Conservation (phyloP, 306 rosid species). For the Abrus pulchellus region DNA sequence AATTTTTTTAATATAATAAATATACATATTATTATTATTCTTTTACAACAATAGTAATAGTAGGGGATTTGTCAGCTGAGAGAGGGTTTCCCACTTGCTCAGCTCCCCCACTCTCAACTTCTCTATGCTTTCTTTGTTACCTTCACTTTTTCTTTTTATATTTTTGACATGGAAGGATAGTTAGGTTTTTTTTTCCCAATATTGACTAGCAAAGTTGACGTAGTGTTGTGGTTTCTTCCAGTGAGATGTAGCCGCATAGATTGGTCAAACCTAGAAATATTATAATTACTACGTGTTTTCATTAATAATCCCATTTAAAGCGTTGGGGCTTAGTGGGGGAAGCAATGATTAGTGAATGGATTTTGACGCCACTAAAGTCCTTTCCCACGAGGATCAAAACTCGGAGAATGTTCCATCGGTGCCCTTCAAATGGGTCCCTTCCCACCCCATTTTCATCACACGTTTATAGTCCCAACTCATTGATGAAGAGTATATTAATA, state of each 20-base stretch:
- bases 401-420: slow-evolving; percentile 66
- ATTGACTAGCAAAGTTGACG: slow-evolving; percentile 50
- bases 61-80: slow-evolving; percentile 67
- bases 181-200: slow-evolving; percentile 5
- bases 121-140: not conserved
- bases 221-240: slow-evolving; percentile 57
- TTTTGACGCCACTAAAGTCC: slow-evolving; percentile 62
- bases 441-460: slow-evolving; percentile 26
- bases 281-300: slow-evolving; percentile 39
- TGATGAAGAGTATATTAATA: not conserved
- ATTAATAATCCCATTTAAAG: slow-evolving; percentile 36
- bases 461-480: slow-evolving; percentile 3
- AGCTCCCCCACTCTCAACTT: slow-evolving; percentile 14
- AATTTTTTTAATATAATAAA: no score
- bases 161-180: not conserved
- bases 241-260: slow-evolving; percentile 45
- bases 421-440: slow-evolving; percentile 62
- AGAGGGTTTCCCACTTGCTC: slow-evolving; percentile 50
- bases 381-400: slow-evolving; percentile 60
- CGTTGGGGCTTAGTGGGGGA: slow-evolving; percentile 61
- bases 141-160: not conserved
- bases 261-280: slow-evolving; percentile 55
- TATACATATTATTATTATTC: no score
- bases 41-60: not conserved
- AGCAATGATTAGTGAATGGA: slow-evolving; percentile 75